Conservation (phyloP, 1,139 yeast genomes). For the Yamadazyma sp. region DNA sequence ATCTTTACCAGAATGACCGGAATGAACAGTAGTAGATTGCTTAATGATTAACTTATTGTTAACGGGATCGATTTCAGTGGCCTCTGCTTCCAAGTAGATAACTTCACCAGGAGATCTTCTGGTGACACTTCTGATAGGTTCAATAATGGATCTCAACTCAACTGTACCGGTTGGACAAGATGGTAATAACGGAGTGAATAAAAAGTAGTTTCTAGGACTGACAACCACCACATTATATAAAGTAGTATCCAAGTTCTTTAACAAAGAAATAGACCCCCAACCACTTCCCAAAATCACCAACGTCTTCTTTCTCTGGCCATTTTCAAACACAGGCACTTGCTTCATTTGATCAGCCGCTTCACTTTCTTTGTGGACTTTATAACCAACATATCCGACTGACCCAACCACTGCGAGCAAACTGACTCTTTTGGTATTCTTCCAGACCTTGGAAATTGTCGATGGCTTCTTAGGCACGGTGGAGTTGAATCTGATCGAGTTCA, state of each 20-base stretch:
- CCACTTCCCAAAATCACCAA: conserved; percentile 90
- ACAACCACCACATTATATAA: conserved; percentile 85
- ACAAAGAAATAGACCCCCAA: conserved; percentile 85
- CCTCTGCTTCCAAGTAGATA: conserved; percentile 87
- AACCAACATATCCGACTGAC: conserved; percentile 50
- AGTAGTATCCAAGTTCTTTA: conserved; percentile 83
- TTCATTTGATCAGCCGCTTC: conserved; percentile 56
- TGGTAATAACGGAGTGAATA: conserved; percentile 91
- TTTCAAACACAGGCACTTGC: conserved; percentile 58
- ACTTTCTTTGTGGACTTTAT: conserved; percentile 60
- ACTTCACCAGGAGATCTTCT: conserved; percentile 68
- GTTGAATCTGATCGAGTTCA: conserved; percentile 13
- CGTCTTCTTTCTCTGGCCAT: conserved; percentile 81
- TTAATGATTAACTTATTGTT: conserved; percentile 52
- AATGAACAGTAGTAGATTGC: conserved; percentile 51
- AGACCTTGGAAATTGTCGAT: conserved; percentile 17
- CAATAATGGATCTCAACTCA: conserved; percentile 75
- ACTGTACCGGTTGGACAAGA: conserved; percentile 93
- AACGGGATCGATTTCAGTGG: conserved; percentile 74
- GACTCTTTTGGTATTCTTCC: conserved; percentile 32
- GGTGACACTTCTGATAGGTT: conserved; percentile 19
- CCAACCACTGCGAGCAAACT: conserved; percentile 31
- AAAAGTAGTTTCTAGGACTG: conserved; percentile 91
- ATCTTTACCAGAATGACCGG: conserved; percentile 55
- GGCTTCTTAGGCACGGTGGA: conserved; percentile 11